Conservation (phyloP, 176 grass and related monocot genomes). For the Aegilops umbellulata region DNA sequence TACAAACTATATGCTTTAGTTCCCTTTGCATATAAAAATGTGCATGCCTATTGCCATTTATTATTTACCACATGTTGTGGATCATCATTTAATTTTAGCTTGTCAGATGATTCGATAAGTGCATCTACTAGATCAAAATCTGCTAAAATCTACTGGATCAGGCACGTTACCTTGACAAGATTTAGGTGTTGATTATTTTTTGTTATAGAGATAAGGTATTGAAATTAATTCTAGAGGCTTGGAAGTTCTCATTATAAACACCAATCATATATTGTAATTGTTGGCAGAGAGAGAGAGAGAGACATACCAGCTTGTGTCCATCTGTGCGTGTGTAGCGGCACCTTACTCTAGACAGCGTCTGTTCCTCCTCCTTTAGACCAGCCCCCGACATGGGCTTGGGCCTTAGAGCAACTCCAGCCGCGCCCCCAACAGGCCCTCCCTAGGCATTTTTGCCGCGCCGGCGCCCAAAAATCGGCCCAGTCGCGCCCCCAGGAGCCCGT, state of each 20-base stretch:
- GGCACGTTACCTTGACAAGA: background rate
- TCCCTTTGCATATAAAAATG: background rate
- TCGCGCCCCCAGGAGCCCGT: too few relatives aligned
- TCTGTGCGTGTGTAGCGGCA: too few relatives aligned
- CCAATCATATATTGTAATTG: background rate
- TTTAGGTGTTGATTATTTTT: background rate
- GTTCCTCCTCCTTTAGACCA: too few relatives aligned
- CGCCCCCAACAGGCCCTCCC: too few relatives aligned
- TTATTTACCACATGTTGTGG: background rate
- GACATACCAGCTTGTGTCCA: background rate
- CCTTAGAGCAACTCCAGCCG: too few relatives aligned
- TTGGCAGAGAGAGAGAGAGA: background rate
- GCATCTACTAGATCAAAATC: slow-evolving; percentile 15
- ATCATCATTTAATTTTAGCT: background rate
- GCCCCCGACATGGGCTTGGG: too few relatives aligned
- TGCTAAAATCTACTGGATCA: background rate
- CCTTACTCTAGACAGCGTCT: too few relatives aligned
- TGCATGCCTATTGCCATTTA: background rate
- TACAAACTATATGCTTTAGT: background rate
- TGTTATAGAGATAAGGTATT: background rate
- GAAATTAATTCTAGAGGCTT: background rate
- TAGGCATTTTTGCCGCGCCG: too few relatives aligned
- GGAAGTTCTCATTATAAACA: background rate
- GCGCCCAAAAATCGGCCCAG: too few relatives aligned
- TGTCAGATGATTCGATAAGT: background rate